These are phyloP conservation scores for Colletotrichum orchidophilum DNA, from an alignment of 2,329 filamentous ascomycete genomes.

Conservation along the genomic window DNA sequence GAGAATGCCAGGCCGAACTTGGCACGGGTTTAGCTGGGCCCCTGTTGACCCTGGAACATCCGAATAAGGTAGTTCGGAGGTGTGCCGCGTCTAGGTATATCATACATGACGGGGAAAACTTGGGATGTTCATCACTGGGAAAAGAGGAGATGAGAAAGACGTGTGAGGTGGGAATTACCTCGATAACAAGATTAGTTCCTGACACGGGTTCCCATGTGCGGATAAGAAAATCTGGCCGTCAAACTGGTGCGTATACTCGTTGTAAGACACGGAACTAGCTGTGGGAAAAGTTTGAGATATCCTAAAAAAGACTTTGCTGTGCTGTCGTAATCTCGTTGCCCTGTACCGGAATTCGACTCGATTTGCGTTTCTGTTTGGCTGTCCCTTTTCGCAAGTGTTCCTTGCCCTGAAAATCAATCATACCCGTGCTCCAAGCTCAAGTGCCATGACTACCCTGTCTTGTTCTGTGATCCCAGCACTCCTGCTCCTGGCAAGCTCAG, in stretches of 20 bases:
- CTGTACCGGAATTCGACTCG: neutral
- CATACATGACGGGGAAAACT: neutral
- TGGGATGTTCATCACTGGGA: neutral
- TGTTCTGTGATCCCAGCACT: neutral
- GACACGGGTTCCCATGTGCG: conserved; percentile 10
- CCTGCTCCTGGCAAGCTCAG: neutral
- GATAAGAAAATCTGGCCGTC: neutral
- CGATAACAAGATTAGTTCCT: neutral
- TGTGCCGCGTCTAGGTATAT: neutral
- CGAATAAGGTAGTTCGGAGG: conserved; percentile 2
- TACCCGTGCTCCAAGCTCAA: neutral
- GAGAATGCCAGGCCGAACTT: conserved; percentile 10
- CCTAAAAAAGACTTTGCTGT: neutral
- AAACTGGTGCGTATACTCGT: neutral
- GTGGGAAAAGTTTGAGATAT: neutral
- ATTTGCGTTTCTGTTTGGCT: neutral
- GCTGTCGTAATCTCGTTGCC: neutral
- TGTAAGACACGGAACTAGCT: neutral
- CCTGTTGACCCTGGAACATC: neutral
- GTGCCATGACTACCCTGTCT: neutral
- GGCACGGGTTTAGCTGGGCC: no score
- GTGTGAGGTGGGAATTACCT: neutral
- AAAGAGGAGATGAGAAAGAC: neutral
- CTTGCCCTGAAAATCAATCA: conserved; percentile 26
- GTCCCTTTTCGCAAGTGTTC: neutral